Conservation (phyloP, 1,139 yeast species). For the Geotrichum aggregatum region DNA sequence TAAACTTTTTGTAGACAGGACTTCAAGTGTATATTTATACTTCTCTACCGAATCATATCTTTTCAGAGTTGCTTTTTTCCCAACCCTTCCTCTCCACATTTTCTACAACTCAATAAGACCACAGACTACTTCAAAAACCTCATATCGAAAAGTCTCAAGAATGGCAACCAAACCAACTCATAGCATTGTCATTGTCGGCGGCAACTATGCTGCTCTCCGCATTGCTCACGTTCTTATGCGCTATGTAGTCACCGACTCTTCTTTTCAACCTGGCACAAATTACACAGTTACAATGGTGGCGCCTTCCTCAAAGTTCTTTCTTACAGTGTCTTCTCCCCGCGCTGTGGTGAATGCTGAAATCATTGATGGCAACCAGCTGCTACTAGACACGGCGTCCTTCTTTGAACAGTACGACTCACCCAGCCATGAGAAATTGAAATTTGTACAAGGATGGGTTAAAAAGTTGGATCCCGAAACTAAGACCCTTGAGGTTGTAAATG, state of each 20-base stretch:
- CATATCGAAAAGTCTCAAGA: too few species aligned
- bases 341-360: slow-evolving; percentile 28
- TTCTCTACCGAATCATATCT: too few species aligned
- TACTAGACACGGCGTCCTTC: slow-evolving; percentile 21
- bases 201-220: slow-evolving; percentile 27
- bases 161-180: slow-evolving; percentile 13
- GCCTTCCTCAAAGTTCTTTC: slow-evolving; percentile 24
- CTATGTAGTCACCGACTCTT: slow-evolving; percentile 16
- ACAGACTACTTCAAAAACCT: too few species aligned
- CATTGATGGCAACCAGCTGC: slow-evolving; percentile 21
- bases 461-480: slow-evolving; percentile 29
- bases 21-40: too few species aligned
- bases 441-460: slow-evolving; percentile 37
- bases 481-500: slow-evolving; percentile 25
- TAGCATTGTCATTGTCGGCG: slow-evolving; percentile 31
- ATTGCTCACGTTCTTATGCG: slow-evolving; percentile 24
- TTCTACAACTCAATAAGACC: too few species aligned
- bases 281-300: slow-evolving; percentile 25
- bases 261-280: slow-evolving; percentile 8
- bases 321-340: slow-evolving; percentile 31
- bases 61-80: too few species aligned
- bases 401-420: slow-evolving; percentile 22
- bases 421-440: slow-evolving; percentile 4
- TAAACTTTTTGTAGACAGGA: too few species aligned
- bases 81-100: too few species aligned